phyloP scores from a whole-genome alignment of 805 yeast species.

The Candida sphagnicola region DNA sequence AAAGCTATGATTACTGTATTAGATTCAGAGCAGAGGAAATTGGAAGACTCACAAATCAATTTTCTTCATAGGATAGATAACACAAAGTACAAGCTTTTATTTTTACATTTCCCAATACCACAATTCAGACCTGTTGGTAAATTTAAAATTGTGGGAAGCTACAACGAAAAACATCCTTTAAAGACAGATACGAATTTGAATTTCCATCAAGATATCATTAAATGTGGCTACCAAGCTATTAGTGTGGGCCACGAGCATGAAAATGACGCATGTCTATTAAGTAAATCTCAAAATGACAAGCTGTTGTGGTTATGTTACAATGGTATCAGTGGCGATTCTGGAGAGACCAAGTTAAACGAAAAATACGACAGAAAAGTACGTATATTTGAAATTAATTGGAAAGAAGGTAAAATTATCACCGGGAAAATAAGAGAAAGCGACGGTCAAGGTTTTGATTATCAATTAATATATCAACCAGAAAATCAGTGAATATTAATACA shows the following conservation, averaged over 20 bases:
- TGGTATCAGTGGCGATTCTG: conserved; percentile 36
- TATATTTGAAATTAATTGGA: conserved; percentile 30
- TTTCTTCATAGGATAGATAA: conserved; percentile 22
- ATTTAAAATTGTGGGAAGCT: conserved; percentile 35
- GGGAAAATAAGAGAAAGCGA: conserved; percentile 33
- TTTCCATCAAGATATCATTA: conserved; percentile 29
- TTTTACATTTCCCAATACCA: conserved; percentile 40
- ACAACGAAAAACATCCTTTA: conserved; percentile 34
- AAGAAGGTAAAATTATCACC: conserved; percentile 21
- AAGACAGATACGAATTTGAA: conserved; percentile 23
- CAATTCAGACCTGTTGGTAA: conserved; percentile 38
- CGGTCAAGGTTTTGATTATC: conserved; percentile 25
- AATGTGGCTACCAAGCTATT: conserved; percentile 32
- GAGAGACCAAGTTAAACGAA: conserved; percentile 19
- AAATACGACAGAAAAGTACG: conserved; percentile 30
- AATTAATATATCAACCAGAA: conserved; percentile 15
- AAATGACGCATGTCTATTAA: conserved; percentile 38
- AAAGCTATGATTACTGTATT: conserved; percentile 28
- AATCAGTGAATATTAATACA: no score
- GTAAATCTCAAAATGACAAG: conserved; percentile 7
- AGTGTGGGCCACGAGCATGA: conserved; percentile 43
- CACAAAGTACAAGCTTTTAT: conserved; percentile 23
- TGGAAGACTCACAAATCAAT: conserved; percentile 32
- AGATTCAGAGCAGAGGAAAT: conserved; percentile 26
- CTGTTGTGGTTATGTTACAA: conserved; percentile 37